Base-by-base conservation (phyloP, 139 green algal genomes). In the Chlamydomonas schloesseri region DNA sequence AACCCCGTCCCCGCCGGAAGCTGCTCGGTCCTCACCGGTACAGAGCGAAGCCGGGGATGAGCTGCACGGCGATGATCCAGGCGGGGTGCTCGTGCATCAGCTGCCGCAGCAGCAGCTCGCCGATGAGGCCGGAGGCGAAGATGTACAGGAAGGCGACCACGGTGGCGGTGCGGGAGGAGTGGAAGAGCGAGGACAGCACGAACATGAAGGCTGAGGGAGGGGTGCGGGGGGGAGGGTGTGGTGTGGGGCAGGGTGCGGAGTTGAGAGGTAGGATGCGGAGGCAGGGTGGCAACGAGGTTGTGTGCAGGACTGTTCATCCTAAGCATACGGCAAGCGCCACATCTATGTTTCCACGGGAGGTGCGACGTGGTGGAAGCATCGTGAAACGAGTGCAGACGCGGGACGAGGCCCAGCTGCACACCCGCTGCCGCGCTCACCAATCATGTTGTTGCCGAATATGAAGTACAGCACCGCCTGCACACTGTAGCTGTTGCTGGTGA, bases 401-500 rank as follows among this genome's bases (percentile, higher is more conserved):
- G n/a, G n/a, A n/a, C n/a, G n/a, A n/a, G n/a, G n/a, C n/a, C n/a
- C n/a, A n/a, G n/a, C n/a, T n/a, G n/a, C n/a, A n/a, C n/a, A n/a
- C n/a, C n/a, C n/a, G n/a, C n/a, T n/a, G n/a, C n/a, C n/a, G n/a
- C n/a, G n/a, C n/a, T n/a, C 42, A 50, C 42, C 60, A 21, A 99
- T 94, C 90, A 98, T 94, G 83, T 93, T 93, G 90, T 97, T 94
- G 89, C 93, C 90, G 90, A 96, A 97, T 3, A 99, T 62, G 62
- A 98, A 93, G 91, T 97, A 98, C 70, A 98, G 96, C 36, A 98
- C 88, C 72, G 95, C 71, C 82, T 96, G 92, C n/a, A 97, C 15
- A 72, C 75, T 60, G 58, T 72, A 60, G 17, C 36, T 46, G 60
- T 28, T 73, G 28, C 36, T 73, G 4, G 68, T 91, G 88, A 99